phyloP scores from a whole-genome alignment of 352 stramenopile genomes.

The Elongisporangium anandrum region DNA sequence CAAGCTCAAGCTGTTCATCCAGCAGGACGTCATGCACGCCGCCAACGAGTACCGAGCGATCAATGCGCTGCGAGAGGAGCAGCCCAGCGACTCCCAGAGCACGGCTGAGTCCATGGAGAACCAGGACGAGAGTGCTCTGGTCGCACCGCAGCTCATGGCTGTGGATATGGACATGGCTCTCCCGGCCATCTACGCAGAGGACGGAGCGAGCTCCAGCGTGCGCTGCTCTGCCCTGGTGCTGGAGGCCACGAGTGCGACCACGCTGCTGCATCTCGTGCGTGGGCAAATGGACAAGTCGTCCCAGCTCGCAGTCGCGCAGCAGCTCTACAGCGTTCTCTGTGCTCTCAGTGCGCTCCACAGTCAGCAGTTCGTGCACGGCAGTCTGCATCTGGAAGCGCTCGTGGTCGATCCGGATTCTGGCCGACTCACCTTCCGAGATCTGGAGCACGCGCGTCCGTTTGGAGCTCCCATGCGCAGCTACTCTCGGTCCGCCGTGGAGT shows the following conservation, averaged over 20 bases:
- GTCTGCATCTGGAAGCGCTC: slow-evolving; percentile 35
- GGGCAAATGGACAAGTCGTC: slow-evolving; percentile 23
- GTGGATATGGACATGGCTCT: slow-evolving; percentile 21
- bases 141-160: slow-evolving; percentile 32
- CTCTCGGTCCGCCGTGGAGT: slow-evolving; percentile 23
- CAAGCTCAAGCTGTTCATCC: slow-evolving; percentile 54
- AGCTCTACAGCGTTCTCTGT: slow-evolving; percentile 29
- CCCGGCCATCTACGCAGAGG: slow-evolving; percentile 17
- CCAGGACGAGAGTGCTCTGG: slow-evolving; percentile 11
- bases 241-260: slow-evolving; percentile 31
- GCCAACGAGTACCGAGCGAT: slow-evolving; percentile 29
- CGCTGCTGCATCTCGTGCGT: slow-evolving; percentile 28
- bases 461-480: slow-evolving; percentile 14
- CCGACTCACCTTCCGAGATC: slow-evolving; percentile 37
- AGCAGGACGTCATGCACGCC: slow-evolving; percentile 45
- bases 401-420: slow-evolving; percentile 28
- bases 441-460: slow-evolving; percentile 41
- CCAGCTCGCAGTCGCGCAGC: slow-evolving; percentile 23
- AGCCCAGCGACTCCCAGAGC: slow-evolving; percentile 11
- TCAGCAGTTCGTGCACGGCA: slow-evolving; percentile 47
- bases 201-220: slow-evolving; percentile 17
- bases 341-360: slow-evolving; percentile 43
- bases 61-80: slow-evolving; percentile 39
- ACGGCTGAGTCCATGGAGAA: neutral
- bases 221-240: slow-evolving; percentile 49